Conservation (phyloP, 1,284 basidiomycete genomes). For the Lignosus rhinocerotis region DNA sequence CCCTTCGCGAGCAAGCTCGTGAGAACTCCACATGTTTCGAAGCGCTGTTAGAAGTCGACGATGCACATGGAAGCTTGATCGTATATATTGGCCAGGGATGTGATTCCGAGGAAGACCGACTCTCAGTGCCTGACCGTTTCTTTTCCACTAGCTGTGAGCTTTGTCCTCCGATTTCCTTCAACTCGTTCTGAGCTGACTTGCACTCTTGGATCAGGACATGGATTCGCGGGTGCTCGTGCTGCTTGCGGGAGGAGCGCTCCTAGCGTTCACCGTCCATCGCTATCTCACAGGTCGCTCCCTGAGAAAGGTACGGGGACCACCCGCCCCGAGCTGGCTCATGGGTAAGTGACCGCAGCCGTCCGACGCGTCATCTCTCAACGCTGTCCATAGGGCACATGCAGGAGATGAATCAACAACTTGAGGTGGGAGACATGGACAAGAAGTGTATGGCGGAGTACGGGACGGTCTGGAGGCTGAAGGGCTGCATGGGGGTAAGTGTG, state of each 20-base stretch:
- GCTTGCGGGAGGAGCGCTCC: conserved; percentile 8
- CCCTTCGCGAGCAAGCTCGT: neutral
- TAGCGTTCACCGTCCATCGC: conserved; percentile 11
- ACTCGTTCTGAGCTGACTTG: neutral
- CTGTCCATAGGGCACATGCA: conserved; percentile 27
- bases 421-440: conserved; percentile 35
- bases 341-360: conserved; percentile 7
- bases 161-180: neutral
- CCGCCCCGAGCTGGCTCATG: conserved; percentile 22
- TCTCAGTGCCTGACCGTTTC: neutral
- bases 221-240: conserved; percentile 6
- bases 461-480: conserved; percentile 29
- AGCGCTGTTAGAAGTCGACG: too few relatives aligned
- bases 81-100: neutral
- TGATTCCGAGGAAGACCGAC: neutral
- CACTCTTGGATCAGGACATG: conserved; percentile 2
- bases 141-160: too few relatives aligned
- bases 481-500: conserved; percentile 31
- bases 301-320: conserved; percentile 23
- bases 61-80: too few relatives aligned
- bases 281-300: conserved; percentile 14
- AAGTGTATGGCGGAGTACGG: conserved; percentile 36
- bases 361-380: neutral
- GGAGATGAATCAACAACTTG: conserved; percentile 26
- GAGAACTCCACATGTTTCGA: neutral